A percentile compares a stretch with the other conserved stretches of the same genome.
These are phyloP conservation scores for Candida nemodendra DNA, from an alignment of 805 yeast species.

Conservation along the genomic window DNA sequence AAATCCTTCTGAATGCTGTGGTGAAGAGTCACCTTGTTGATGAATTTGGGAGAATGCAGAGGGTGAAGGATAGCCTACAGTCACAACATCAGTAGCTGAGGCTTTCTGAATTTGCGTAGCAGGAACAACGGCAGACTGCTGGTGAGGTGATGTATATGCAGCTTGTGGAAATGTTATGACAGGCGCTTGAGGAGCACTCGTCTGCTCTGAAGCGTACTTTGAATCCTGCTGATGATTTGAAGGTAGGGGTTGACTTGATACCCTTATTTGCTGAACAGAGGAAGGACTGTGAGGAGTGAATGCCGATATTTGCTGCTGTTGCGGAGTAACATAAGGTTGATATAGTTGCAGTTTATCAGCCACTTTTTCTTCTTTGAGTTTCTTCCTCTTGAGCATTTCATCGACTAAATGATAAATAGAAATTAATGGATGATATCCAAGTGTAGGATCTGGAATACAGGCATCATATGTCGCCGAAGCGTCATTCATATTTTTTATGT, in stretches of 20 bases:
- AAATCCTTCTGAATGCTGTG: constrained; percentile 20
- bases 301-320: constrained; percentile 12
- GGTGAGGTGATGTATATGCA: constrained; percentile 41
- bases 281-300: constrained; percentile 16
- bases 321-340: constrained; percentile 15
- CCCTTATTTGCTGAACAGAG: constrained; percentile 19
- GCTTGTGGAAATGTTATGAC: constrained; percentile 37
- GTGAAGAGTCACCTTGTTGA: constrained; percentile 13
- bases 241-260: constrained; percentile 28
- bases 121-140: constrained; percentile 22
- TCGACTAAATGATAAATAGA: constrained; percentile 84
- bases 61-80: constrained; percentile 9
- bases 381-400: constrained; percentile 75
- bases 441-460: constrained; percentile 68
- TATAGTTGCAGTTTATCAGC: constrained; percentile 25
- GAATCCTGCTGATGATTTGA: constrained; percentile 27
- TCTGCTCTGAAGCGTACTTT: constrained; percentile 40
- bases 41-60: constrained; percentile 16
- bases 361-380: constrained; percentile 51
- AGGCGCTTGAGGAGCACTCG: constrained; percentile 29
- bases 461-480: constrained; percentile 22
- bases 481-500: constrained; percentile 38
- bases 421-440: constrained; percentile 82
- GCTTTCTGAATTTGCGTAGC: constrained; percentile 21
- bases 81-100: constrained; percentile 12